phyloP scores from a whole-genome alignment of 2,329 filamentous ascomycete species.

The Periconia digitata region DNA sequence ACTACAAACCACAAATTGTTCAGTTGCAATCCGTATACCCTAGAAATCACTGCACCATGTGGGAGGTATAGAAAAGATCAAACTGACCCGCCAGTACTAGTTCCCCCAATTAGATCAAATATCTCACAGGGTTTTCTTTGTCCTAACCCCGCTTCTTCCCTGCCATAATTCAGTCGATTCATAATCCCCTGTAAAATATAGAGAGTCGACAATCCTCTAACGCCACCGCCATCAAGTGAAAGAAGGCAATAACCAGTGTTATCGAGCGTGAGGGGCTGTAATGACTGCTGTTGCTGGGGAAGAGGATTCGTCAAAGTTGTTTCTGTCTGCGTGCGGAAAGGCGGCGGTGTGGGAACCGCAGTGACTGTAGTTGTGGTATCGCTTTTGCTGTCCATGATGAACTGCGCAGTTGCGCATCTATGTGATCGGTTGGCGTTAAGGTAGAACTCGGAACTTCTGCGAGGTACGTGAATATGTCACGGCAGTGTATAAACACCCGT shows the following conservation, averaged over 20 bases:
- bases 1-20: neutral
- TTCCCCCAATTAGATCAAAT: slow-evolving; percentile 28
- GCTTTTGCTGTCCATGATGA: neutral
- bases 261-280: slow-evolving; percentile 6
- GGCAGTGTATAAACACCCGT: no score
- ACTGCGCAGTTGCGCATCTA: neutral
- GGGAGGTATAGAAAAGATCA: neutral
- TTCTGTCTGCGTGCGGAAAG: neutral
- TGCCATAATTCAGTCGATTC: slow-evolving; percentile 15
- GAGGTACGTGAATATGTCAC: no score
- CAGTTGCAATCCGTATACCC: slow-evolving; percentile 1
- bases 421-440: neutral
- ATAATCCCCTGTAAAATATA: slow-evolving; percentile 25
- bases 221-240: slow-evolving; percentile 27
- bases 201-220: slow-evolving; percentile 25
- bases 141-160: slow-evolving; percentile 10
- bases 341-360: neutral
- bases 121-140: slow-evolving; percentile 19
- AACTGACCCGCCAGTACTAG: slow-evolving; percentile 26
- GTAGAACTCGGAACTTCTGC: neutral
- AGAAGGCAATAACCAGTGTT: slow-evolving; percentile 22
- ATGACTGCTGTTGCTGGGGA: neutral
- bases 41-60: slow-evolving; percentile 1
- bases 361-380: neutral
- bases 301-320: neutral